Evolutionary conservation across 2,329 filamentous ascomycete genomes (phyloP).

Genomic region (Dactylellina parvicollis): DNA sequence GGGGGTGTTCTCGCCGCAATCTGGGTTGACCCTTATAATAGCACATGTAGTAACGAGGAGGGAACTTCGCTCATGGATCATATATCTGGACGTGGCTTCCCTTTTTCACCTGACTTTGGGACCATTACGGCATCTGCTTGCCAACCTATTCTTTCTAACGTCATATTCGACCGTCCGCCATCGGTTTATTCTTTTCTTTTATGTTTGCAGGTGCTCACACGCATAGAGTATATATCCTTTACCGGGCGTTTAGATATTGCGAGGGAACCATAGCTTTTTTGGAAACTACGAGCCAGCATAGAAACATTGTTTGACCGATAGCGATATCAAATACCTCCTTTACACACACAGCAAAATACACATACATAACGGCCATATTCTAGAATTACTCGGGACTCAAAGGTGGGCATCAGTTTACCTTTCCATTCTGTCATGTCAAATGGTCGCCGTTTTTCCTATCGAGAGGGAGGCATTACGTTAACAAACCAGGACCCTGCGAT

Average conservation of each 20-base stretch:
- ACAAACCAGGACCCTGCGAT: constrained; percentile 34
- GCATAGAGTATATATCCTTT: constrained; percentile 40
- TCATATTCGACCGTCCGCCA: constrained; percentile 50
- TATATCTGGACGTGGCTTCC: constrained; percentile 54
- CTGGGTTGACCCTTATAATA: constrained; percentile 54
- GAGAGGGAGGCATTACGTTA: constrained; percentile 38
- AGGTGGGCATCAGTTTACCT: constrained; percentile 32
- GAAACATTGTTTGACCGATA: constrained; percentile 47
- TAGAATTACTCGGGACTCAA: constrained; percentile 10
- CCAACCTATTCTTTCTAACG: constrained; percentile 48
- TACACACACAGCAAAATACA: constrained; percentile 4
- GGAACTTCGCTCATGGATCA: constrained; percentile 46
- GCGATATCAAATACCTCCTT: constrained; percentile 34
- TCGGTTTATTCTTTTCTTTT: constrained; percentile 42
- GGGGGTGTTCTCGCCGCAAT: constrained; percentile 20
- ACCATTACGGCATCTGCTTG: constrained; percentile 45
- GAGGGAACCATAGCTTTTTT: constrained; percentile 21
- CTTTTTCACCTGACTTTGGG: constrained; percentile 54
- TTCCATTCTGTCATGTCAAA: constrained; percentile 30
- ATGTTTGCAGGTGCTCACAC: constrained; percentile 23
- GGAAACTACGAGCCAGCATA: constrained; percentile 30
- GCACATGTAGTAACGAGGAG: constrained; percentile 34
- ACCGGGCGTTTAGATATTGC: constrained; percentile 30
- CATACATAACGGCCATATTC: constrained; percentile 34
- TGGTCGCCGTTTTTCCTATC: constrained; percentile 44